Evolutionary conservation across 495 filamentous ascomycete genomes (phyloP), one percentile per base, ranked within the genome.

Genomic region (Elaphomyces granulatus): DNA sequence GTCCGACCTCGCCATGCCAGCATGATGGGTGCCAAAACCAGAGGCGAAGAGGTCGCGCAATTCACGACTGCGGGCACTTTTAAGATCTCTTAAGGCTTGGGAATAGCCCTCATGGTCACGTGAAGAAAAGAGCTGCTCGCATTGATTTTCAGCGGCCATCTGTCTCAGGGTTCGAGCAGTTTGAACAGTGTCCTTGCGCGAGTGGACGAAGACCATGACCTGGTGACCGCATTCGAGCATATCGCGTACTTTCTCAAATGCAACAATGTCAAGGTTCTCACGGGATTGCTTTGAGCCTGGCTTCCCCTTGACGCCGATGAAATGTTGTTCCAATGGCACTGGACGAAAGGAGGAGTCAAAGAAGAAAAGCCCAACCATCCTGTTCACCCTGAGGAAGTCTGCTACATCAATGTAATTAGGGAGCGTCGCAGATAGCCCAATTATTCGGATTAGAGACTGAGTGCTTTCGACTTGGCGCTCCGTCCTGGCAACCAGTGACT

Each of bases 131-230:
- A 99, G 68, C 45, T 87, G 78, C 7, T 75, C 61, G 44, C 78
- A 82, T 12, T 68, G 68, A 30, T 93, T 64, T 32, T 96, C 87
- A 10, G 75, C 63, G 2, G 90, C 92, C 69, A 88, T 83, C 48
- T 94, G 78, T 42, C 79, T 75, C 19, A 99, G 71, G 60, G 75
- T 82, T 43, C 80, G 82, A 16, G 90, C 87, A 0, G 88, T 93
- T 37, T 76, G 71, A 31, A 93, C 71, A 1, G 90, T 99, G 50
- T 99, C 92, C 56, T 92, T 90, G 16, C 90, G 74, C 2, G 41
- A 93, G 54, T 99, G 90, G 2, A 99, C 90, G 59, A 99, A 98
- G 0, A 99, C 87, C 90, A 99, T 99, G 37, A 96, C 74, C 51
- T 99, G 90, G 47, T 99, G 87, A 8, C 80, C 85, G 40, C 66